These are phyloP conservation scores for Exophiala aquamarina DNA, from an alignment of 2,329 filamentous ascomycete genomes.

Conservation along the genomic window DNA sequence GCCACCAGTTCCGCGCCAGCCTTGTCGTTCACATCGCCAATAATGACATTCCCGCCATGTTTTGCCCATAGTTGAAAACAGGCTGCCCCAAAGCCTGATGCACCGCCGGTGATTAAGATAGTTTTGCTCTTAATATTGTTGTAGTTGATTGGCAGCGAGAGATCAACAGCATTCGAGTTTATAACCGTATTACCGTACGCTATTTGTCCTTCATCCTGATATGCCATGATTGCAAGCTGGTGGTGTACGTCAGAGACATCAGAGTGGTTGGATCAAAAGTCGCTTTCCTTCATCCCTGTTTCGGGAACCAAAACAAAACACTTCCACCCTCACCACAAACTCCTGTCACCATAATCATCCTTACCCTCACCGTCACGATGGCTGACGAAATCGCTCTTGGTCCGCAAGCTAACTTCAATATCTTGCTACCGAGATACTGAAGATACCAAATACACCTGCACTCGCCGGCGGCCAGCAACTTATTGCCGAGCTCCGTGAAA, in stretches of 20 bases:
- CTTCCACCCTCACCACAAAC: slow-evolving; percentile 9
- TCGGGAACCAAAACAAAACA: slow-evolving; percentile 15
- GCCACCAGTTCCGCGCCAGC: slow-evolving; percentile 57
- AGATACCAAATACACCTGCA: slow-evolving; percentile 12
- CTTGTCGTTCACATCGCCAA: slow-evolving; percentile 61
- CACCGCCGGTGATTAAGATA: slow-evolving; percentile 64
- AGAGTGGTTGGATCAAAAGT: too few species aligned
- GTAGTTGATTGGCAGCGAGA: slow-evolving; percentile 11
- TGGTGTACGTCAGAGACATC: too few species aligned
- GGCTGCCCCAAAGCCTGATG: slow-evolving; percentile 59
- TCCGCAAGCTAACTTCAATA: slow-evolving; percentile 14
- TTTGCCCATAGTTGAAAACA: slow-evolving; percentile 56
- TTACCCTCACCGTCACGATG: slow-evolving; percentile 14
- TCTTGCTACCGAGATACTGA: slow-evolving; percentile 16
- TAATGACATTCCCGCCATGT: slow-evolving; percentile 59
- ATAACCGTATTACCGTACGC: slow-evolving; percentile 13
- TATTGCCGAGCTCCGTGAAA: slow-evolving; percentile 16
- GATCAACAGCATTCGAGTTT: slow-evolving; percentile 17
- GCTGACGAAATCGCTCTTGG: slow-evolving; percentile 14
- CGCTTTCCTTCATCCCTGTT: slow-evolving; percentile 8
- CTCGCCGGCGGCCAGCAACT: slow-evolving; percentile 15
- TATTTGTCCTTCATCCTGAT: slow-evolving; percentile 1
- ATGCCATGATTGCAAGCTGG: not conserved
- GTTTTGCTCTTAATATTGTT: slow-evolving; percentile 45
- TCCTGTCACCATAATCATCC: slow-evolving; percentile 15